phyloP scores from a whole-genome alignment of 1,139 yeast species.

The Wickerhamiella infanticola region DNA sequence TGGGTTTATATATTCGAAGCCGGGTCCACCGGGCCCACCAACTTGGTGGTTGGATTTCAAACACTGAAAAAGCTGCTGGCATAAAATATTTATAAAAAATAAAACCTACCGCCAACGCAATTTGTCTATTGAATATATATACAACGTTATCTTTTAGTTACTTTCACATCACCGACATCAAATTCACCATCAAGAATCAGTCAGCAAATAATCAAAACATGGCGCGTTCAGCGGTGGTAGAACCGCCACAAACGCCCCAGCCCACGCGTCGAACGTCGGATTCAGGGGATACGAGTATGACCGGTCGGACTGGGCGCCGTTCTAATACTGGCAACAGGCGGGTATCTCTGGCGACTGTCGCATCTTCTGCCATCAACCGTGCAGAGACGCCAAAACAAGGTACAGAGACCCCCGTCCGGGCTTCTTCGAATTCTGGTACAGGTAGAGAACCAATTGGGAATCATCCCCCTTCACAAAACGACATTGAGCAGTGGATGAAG shows the following conservation, averaged over 20 bases:
- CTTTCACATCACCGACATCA: too few relatives aligned
- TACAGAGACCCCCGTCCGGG: not conserved
- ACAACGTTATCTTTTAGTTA: too few relatives aligned
- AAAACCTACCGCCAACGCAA: too few relatives aligned
- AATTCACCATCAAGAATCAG: not conserved
- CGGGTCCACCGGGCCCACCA: too few relatives aligned
- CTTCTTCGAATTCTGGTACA: not conserved
- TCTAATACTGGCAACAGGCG: not conserved
- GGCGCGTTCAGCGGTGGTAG: not conserved
- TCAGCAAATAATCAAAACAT: not conserved
- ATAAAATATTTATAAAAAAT: too few relatives aligned
- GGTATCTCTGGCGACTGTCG: not conserved
- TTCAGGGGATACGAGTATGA: not conserved
- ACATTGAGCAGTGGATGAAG: slow-evolving; percentile 84
- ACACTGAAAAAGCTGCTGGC: too few relatives aligned
- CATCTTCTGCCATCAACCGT: not conserved
- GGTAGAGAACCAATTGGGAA: not conserved
- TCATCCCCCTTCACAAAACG: slow-evolving; percentile 27
- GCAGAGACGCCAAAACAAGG: not conserved
- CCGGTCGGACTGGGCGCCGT: not conserved
- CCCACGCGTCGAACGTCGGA: not conserved
- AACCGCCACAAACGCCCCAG: not conserved
- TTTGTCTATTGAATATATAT: too few relatives aligned
- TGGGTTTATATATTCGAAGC: too few relatives aligned
- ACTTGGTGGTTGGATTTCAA: too few relatives aligned